These are phyloP conservation scores for Pleurotus ostreatus DNA, from an alignment of 768 basidiomycete genomes.

Conservation along the genomic window DNA sequence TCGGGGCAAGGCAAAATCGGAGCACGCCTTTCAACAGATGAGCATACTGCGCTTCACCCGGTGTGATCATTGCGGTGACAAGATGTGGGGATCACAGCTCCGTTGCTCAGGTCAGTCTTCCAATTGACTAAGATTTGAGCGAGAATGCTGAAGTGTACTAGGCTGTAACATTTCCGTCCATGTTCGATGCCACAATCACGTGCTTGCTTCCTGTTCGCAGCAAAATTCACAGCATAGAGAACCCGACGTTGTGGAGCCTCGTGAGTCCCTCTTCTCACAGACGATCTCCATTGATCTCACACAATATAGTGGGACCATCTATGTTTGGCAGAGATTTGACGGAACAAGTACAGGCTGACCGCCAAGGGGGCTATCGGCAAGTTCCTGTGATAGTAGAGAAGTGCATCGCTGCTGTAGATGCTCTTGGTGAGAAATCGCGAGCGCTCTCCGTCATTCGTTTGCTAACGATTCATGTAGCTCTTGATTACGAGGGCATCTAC, in stretches of 20 bases:
- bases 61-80: conserved; percentile 96
- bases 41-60: conserved; percentile 85
- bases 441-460: background rate
- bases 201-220: conserved; percentile 64
- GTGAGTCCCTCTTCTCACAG: conserved; percentile 26
- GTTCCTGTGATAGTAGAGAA: conserved; percentile 92
- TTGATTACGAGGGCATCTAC: conserved; percentile 98
- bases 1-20: conserved; percentile 38
- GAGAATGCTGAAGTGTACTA: conserved; percentile 22
- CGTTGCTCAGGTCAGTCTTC: conserved; percentile 67
- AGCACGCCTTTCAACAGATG: conserved; percentile 87
- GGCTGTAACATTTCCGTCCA: conserved; percentile 87
- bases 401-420: conserved; percentile 92
- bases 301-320: conserved; percentile 55
- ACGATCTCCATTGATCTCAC: conserved; percentile 12
- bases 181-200: conserved; percentile 73
- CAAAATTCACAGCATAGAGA: conserved; percentile 29
- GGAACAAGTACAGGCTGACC: conserved; percentile 78
- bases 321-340: conserved; percentile 90
- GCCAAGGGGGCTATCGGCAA: conserved; percentile 50
- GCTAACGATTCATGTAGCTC: conserved; percentile 39
- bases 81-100: conserved; percentile 97
- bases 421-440: conserved; percentile 52
- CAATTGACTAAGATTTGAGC: background rate
- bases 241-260: conserved; percentile 29